Evolutionary conservation across 2,329 filamentous ascomycete species (phyloP).

Genomic region (Calonectria hongkongensis): DNA sequence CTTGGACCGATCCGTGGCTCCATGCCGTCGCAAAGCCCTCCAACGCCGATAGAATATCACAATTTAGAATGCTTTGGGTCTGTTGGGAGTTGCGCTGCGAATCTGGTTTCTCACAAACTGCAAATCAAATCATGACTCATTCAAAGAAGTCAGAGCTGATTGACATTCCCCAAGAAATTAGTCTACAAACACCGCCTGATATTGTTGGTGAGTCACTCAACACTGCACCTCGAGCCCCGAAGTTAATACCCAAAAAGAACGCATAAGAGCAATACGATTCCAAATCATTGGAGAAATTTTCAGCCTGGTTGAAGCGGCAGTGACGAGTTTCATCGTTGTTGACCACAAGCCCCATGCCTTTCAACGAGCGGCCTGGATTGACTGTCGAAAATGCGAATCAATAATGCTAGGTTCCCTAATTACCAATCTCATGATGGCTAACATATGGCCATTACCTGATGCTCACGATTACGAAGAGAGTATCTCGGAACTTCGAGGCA

Average conservation of each 20-base stretch:
- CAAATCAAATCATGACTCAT: slow-evolving; percentile 35
- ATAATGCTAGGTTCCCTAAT: slow-evolving; percentile 59
- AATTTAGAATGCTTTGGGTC: slow-evolving; percentile 54
- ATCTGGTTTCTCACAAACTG: slow-evolving; percentile 43
- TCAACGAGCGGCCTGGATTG: slow-evolving; percentile 54
- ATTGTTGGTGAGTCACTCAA: slow-evolving; percentile 12
- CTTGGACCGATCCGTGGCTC: slow-evolving; percentile 51
- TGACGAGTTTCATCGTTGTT: slow-evolving; percentile 49
- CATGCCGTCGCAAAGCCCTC: slow-evolving; percentile 35
- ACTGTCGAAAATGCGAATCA: slow-evolving; percentile 58
- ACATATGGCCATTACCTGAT: slow-evolving; percentile 57
- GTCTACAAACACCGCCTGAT: slow-evolving; percentile 18
- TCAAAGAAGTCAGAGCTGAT: slow-evolving; percentile 19
- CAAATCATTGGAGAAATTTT: slow-evolving; percentile 51
- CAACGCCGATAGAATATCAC: slow-evolving; percentile 36
- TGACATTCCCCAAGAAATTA: not conserved
- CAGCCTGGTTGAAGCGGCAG: slow-evolving; percentile 50
- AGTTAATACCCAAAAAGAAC: slow-evolving; percentile 37
- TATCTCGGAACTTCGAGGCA: slow-evolving; percentile 46
- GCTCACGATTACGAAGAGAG: slow-evolving; percentile 50
- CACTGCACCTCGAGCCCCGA: not conserved
- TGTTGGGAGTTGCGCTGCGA: slow-evolving; percentile 54
- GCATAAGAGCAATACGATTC: slow-evolving; percentile 43
- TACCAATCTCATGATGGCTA: slow-evolving; percentile 56
- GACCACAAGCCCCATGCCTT: slow-evolving; percentile 48